A percentile compares a stretch with the other conserved stretches of the same genome.
These are phyloP conservation scores for Salix dunnii DNA, from an alignment of 345 rosid genomes.

Conservation along the genomic window DNA sequence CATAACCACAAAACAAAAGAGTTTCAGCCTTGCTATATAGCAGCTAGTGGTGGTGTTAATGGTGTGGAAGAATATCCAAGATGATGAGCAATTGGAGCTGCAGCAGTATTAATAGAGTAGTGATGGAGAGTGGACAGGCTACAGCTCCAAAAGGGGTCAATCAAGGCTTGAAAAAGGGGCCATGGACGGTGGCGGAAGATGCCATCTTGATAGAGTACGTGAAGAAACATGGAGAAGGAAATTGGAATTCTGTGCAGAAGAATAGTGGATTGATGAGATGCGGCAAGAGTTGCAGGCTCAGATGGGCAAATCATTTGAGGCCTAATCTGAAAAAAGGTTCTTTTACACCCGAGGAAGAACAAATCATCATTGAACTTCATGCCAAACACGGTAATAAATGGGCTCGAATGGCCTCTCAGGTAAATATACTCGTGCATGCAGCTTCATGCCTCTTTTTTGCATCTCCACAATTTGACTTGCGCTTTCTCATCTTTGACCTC, in stretches of 20 bases:
- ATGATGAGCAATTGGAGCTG: constrained; percentile 28
- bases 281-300: constrained; percentile 81
- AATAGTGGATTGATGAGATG: constrained; percentile 71
- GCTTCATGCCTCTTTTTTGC: neutral
- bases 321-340: constrained; percentile 80
- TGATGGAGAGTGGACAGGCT: neutral
- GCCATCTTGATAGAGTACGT: constrained; percentile 68
- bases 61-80: neutral
- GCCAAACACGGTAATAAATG: constrained; percentile 80
- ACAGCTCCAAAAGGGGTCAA: constrained; percentile 5
- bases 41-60: neutral
- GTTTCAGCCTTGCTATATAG: neutral
- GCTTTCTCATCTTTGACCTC: too few species aligned
- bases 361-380: constrained; percentile 71
- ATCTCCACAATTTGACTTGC: neutral
- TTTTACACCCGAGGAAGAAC: constrained; percentile 64
- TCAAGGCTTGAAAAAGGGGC: constrained; percentile 69
- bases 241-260: constrained; percentile 79
- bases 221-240: constrained; percentile 68
- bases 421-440: constrained; percentile 9
- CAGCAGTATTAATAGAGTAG: constrained; percentile 1
- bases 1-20: neutral
- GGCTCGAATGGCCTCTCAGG: constrained; percentile 98
- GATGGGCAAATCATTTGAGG: constrained; percentile 91
- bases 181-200: constrained; percentile 79